These are phyloP conservation scores for Leptomonas seymouri DNA, from an alignment of 208 protist genomes.

Conservation along the genomic window DNA sequence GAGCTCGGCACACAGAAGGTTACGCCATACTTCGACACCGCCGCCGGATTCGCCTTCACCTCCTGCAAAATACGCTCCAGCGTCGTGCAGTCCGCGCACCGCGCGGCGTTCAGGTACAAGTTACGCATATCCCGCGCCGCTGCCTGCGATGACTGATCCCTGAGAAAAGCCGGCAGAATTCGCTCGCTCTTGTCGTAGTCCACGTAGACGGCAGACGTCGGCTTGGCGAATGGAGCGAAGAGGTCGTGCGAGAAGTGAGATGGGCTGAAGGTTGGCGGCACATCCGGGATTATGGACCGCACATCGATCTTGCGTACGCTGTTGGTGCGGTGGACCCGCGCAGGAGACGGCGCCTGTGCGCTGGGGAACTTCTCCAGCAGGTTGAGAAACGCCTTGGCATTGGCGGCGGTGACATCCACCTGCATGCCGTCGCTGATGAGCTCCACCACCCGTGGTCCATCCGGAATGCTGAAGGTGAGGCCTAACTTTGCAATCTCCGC, in stretches of 20 bases:
- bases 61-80: slow-evolving; percentile 52
- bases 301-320: slow-evolving; percentile 71
- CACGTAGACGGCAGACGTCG: slow-evolving; percentile 62
- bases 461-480: slow-evolving; percentile 74
- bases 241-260: slow-evolving; percentile 79
- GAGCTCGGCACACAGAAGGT: slow-evolving; percentile 68
- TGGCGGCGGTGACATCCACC: slow-evolving; percentile 65
- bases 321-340: slow-evolving; percentile 62
- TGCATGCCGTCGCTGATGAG: slow-evolving; percentile 75
- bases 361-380: slow-evolving; percentile 47
- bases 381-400: slow-evolving; percentile 69
- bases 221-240: slow-evolving; percentile 67
- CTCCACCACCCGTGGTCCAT: slow-evolving; percentile 63
- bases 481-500: slow-evolving; percentile 53
- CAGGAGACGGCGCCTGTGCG: slow-evolving; percentile 9
- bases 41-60: slow-evolving; percentile 42
- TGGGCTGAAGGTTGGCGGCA: slow-evolving; percentile 70
- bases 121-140: slow-evolving; percentile 13
- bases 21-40: slow-evolving; percentile 58
- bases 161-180: slow-evolving; percentile 63
- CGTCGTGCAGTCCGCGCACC: slow-evolving; percentile 44
- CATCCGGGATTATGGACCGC: slow-evolving; percentile 28
- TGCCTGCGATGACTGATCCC: slow-evolving; percentile 28
- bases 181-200: slow-evolving; percentile 72
- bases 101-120: slow-evolving; percentile 45